A percentile compares a stretch with the other conserved stretches of the same genome.
Evolutionary conservation across 2,329 filamentous ascomycete genomes (phyloP).

Genomic region (Paramyrothecium roridum): DNA sequence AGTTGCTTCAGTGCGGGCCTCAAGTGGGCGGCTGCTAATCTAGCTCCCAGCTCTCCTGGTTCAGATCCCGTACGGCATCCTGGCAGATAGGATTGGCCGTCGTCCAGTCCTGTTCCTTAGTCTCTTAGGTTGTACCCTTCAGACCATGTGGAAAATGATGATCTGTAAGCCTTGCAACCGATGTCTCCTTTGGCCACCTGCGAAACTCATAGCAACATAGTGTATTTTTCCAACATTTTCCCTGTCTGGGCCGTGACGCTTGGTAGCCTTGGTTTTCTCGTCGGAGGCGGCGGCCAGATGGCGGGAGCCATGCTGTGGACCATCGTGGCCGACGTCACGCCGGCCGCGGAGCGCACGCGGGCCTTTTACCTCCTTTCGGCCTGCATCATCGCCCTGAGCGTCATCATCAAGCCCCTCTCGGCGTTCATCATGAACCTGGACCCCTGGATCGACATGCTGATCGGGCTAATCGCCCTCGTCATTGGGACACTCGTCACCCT

Average conservation of each 20-base stretch:
- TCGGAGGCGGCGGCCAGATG: conserved; percentile 38
- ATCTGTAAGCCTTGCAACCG: conserved; percentile 21
- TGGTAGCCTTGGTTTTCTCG: conserved; percentile 28
- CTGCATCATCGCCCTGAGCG: conserved; percentile 31
- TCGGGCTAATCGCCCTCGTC: conserved; percentile 25
- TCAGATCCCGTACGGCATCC: conserved; percentile 42
- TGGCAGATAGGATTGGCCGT: conserved; percentile 45
- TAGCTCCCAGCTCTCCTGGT: conserved; percentile 31
- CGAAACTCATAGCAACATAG: conserved; percentile 19
- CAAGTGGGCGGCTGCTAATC: not conserved
- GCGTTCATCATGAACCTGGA: conserved; percentile 34
- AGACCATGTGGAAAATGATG: conserved; percentile 22
- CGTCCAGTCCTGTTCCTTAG: conserved; percentile 35
- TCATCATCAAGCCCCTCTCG: conserved; percentile 35
- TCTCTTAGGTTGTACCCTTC: conserved; percentile 25
- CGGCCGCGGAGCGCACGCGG: conserved; percentile 31
- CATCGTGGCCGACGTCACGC: conserved; percentile 39
- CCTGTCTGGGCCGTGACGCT: conserved; percentile 36
- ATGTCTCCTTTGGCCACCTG: not conserved
- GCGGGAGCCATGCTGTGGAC: conserved; percentile 42
- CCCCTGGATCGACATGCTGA: conserved; percentile 37
- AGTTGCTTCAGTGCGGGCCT: conserved; percentile 6
- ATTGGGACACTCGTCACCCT: conserved; percentile 23
- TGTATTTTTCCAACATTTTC: conserved; percentile 32
- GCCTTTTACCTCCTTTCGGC: conserved; percentile 38